phyloP scores from a whole-genome alignment of 179 eudicot species.

The Monotropa hypopitys region DNA sequence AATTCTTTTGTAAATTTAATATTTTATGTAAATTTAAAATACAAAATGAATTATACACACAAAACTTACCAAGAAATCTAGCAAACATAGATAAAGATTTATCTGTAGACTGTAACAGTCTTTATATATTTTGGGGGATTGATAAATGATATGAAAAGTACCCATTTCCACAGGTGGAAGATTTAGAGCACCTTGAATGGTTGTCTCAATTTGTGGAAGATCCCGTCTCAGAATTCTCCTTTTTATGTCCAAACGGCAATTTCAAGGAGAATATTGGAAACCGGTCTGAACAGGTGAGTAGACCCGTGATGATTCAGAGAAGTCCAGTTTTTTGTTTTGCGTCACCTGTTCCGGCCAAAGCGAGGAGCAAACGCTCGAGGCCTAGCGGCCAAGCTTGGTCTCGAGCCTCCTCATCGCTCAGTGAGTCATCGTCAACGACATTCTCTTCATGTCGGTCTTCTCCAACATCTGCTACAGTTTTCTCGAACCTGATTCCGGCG shows the following conservation, averaged over 20 bases:
- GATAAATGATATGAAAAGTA: neutral
- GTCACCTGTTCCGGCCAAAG: constrained; percentile 39
- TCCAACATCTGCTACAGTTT: constrained; percentile 9
- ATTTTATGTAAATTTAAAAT: too few relatives aligned
- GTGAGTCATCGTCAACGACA: constrained; percentile 31
- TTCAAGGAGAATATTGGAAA: constrained; percentile 21
- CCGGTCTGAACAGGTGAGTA: constrained; percentile 27
- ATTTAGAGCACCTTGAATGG: constrained; percentile 68
- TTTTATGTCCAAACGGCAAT: constrained; percentile 37
- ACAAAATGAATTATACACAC: too few relatives aligned
- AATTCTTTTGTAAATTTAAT: too few relatives aligned
- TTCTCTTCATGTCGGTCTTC: constrained; percentile 9
- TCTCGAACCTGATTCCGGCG: constrained; percentile 15
- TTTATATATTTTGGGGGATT: neutral
- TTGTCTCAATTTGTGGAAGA: constrained; percentile 80
- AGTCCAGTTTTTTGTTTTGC: constrained; percentile 24
- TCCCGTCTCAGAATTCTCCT: constrained; percentile 40
- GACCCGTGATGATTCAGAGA: constrained; percentile 9
- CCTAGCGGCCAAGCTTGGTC: constrained; percentile 24
- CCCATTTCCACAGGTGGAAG: constrained; percentile 40
- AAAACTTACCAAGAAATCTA: neutral
- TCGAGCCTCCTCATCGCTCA: constrained; percentile 20
- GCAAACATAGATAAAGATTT: neutral
- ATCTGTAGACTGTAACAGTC: too few relatives aligned
- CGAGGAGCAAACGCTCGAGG: constrained; percentile 46